Evolutionary conservation across 805 yeast species (phyloP).

Genomic region (Alloascoidea hylecoeti): DNA sequence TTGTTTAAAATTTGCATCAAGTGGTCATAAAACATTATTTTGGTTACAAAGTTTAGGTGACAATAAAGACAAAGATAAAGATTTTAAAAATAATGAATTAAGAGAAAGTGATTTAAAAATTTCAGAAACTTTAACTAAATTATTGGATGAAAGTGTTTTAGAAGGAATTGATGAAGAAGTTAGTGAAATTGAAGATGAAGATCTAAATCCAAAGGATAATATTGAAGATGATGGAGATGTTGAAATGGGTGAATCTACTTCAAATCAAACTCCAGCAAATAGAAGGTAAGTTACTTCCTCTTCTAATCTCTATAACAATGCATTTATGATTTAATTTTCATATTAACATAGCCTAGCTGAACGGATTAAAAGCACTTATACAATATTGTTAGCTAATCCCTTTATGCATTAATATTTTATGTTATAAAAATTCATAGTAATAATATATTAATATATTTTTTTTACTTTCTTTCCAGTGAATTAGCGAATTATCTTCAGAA

Average conservation of each 20-base stretch:
- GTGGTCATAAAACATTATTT: constrained; percentile 38
- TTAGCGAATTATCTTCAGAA: constrained; percentile 20
- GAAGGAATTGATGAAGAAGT: constrained; percentile 20
- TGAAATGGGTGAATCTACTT: background rate
- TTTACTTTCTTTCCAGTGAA: constrained; percentile 14
- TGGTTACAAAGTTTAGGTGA: constrained; percentile 72
- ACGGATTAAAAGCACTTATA: constrained; percentile 2
- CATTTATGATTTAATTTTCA: constrained; percentile 8
- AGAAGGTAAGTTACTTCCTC: constrained; percentile 2
- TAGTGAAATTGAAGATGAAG: constrained; percentile 14
- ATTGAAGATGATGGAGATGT: constrained; percentile 5
- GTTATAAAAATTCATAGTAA: background rate
- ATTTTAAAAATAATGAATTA: constrained; percentile 31
- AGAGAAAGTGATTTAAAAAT: constrained; percentile 43
- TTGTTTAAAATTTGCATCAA: constrained; percentile 45
- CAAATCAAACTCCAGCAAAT: constrained; percentile 1
- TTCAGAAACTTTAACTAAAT: constrained; percentile 29
- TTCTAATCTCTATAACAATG: background rate
- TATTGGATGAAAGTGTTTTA: constrained; percentile 28
- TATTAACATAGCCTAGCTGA: constrained; percentile 1
- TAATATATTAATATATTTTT: constrained; percentile 2
- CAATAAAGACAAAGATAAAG: constrained; percentile 31
- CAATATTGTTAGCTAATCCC: too few species aligned
- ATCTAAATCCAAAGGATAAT: constrained; percentile 5
- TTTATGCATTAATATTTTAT: too few species aligned